These are phyloP conservation scores for Tetrahymena malaccensis DNA, from an alignment of 73 alveolate species.

Conservation along the genomic window DNA sequence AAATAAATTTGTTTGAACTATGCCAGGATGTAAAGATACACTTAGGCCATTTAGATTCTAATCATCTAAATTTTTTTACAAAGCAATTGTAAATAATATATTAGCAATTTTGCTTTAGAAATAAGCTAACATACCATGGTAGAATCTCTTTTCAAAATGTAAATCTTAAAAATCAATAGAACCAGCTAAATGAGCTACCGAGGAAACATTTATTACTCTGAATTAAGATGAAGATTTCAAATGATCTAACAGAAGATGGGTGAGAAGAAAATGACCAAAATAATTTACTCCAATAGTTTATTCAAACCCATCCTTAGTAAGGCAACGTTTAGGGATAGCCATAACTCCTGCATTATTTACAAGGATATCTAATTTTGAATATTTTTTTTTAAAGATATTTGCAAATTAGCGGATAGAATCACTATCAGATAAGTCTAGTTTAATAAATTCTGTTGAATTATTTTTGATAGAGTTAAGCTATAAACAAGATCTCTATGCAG, in stretches of 20 bases:
- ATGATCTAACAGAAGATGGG: background rate
- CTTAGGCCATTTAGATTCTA: background rate
- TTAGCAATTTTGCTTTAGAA: slow-evolving; percentile 11
- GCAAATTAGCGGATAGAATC: background rate
- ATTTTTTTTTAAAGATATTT: background rate
- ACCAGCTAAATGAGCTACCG: slow-evolving; percentile 4
- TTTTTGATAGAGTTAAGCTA: background rate
- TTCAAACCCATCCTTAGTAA: slow-evolving; percentile 16
- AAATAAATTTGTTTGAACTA: background rate
- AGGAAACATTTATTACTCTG: slow-evolving; percentile 27
- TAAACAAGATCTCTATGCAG: background rate
- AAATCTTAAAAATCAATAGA: background rate
- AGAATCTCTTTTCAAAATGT: background rate
- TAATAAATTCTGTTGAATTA: background rate
- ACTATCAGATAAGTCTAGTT: slow-evolving; percentile 21
- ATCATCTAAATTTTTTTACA: background rate
- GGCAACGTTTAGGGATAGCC: slow-evolving; percentile 9
- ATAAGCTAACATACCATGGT: slow-evolving; percentile 4
- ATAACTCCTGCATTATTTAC: slow-evolving; percentile 45
- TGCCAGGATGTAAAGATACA: slow-evolving; percentile 25
- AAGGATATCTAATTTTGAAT: slow-evolving; percentile 15
- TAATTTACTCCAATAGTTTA: slow-evolving; percentile 20
- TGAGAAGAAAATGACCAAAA: slow-evolving; percentile 17
- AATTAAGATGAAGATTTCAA: background rate
- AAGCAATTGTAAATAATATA: background rate